These are phyloP conservation scores for Capsicum rhomboideum DNA, from an alignment of 257 asterid species.

Conservation along the genomic window DNA sequence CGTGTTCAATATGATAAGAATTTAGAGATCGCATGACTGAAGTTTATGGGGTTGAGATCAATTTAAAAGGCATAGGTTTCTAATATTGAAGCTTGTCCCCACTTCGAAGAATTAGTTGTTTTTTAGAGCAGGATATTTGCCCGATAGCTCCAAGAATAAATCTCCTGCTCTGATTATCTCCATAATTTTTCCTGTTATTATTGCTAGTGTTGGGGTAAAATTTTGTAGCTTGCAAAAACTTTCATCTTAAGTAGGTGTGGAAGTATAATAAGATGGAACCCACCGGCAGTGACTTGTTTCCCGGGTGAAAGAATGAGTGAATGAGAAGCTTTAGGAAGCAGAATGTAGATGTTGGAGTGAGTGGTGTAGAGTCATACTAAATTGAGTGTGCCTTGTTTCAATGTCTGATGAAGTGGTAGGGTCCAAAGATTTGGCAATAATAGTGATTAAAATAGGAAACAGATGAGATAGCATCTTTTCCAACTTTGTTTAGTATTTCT, in stretches of 20 bases:
- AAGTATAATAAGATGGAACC: constrained; percentile 35
- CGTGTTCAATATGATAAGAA: background rate
- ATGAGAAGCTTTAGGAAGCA: constrained; percentile 20
- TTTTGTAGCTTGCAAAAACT: constrained; percentile 6
- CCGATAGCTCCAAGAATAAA: constrained; percentile 4
- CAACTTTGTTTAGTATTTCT: constrained; percentile 20
- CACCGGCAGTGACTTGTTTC: constrained; percentile 28
- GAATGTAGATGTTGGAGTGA: constrained; percentile 36
- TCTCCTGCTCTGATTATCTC: constrained; percentile 13
- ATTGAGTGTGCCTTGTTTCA: constrained; percentile 24
- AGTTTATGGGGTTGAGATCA: background rate
- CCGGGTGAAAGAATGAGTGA: constrained; percentile 26
- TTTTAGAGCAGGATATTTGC: background rate
- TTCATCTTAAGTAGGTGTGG: constrained; percentile 26
- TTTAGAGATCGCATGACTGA: background rate
- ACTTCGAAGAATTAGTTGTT: constrained; percentile 7
- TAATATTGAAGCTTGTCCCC: background rate
- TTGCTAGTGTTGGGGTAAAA: background rate
- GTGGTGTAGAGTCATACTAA: constrained; percentile 35
- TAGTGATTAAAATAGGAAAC: constrained; percentile 26
- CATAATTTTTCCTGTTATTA: constrained; percentile 6
- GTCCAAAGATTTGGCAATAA: constrained; percentile 36
- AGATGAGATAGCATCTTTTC: constrained; percentile 30
- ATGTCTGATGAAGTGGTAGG: constrained; percentile 40
- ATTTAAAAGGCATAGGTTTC: background rate